Base-by-base conservation (phyloP, 306 rosid genomes). In the Rosa lucieae region DNA sequence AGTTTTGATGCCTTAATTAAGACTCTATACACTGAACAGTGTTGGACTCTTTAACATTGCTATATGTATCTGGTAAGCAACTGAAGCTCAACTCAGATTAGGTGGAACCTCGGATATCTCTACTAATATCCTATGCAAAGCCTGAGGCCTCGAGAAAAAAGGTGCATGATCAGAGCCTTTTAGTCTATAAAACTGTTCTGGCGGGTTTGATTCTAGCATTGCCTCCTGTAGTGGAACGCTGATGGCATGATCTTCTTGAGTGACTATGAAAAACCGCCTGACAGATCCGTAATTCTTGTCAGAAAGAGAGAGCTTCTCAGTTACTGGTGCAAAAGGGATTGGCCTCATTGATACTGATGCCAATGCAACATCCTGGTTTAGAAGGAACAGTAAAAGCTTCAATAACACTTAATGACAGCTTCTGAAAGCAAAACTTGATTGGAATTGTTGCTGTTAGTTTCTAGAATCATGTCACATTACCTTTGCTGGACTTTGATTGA, bases 91-190 rank as follows among this genome's bases (percentile, higher is more conserved):
- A 40, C 78, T 75, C 58, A 75, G 49, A 44, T 44, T 32, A 20
- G 82, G 80, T 35, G 80, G 80, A 56, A 78, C 35, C 40, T 83
- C 80, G 18, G 92, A 88, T 85, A 92, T 88, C 76, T 89, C 96
- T 71, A 88, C 87, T 59, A 92, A 77, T 67, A 92, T 75, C 77
- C 88, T 89, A 79, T 92, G 97, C 61, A 90, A 79, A 58, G 96
- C 93, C 84, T 92, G 97, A 82, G 97, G 97, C 79, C 89, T 92
- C 20, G 96, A 92, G 85, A 92, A 89, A 71, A 92, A 90, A 0
- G 93, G 96, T 17, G 96, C 82, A 79, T 90, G 97, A 80, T 92
- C 93, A 5, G 97, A 88, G 43, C 91, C 90, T 76, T 92, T 92
- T n/a, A 92, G 55, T 67, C 81, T 72, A 76, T 89, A 85, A 75